phyloP scores from a whole-genome alignment of 192 early-diverging fungal genomes.

The Lobulomyces angularis region DNA sequence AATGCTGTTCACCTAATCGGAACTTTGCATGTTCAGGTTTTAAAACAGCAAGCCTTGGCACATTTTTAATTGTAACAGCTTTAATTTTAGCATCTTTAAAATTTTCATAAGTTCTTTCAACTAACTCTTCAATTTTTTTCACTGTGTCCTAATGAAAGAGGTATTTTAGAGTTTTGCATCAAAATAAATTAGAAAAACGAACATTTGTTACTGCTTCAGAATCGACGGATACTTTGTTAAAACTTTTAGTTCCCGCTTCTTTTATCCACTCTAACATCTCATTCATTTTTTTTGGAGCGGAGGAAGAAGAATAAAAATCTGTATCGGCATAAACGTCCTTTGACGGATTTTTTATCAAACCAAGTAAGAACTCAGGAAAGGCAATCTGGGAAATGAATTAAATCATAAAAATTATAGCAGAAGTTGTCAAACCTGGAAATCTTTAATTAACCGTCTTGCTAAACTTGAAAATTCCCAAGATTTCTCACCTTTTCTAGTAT shows the following conservation, averaged over 20 bases:
- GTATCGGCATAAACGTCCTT: constrained; percentile 45
- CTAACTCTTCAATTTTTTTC: constrained; percentile 38
- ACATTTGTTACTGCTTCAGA: constrained; percentile 56
- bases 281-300: constrained; percentile 25
- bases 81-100: constrained; percentile 13
- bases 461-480: constrained; percentile 79
- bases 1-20: constrained; percentile 59
- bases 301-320: constrained; percentile 44
- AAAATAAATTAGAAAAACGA: neutral
- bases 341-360: constrained; percentile 14
- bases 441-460: constrained; percentile 58
- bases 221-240: constrained; percentile 49
- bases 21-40: constrained; percentile 66
- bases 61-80: constrained; percentile 21
- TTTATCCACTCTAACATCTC: constrained; percentile 57
- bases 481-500: constrained; percentile 59
- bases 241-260: constrained; percentile 40
- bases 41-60: constrained; percentile 46
- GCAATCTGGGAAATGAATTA: constrained; percentile 9
- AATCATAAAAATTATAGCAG: constrained; percentile 4
- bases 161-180: constrained; percentile 1
- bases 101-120: constrained; percentile 29
- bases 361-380: constrained; percentile 52
- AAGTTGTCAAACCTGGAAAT: constrained; percentile 45
- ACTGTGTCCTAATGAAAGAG: constrained; percentile 34